These are phyloP conservation scores for Leccinum ochraceum DNA, from an alignment of 768 basidiomycete genomes.

Conservation along the genomic window DNA sequence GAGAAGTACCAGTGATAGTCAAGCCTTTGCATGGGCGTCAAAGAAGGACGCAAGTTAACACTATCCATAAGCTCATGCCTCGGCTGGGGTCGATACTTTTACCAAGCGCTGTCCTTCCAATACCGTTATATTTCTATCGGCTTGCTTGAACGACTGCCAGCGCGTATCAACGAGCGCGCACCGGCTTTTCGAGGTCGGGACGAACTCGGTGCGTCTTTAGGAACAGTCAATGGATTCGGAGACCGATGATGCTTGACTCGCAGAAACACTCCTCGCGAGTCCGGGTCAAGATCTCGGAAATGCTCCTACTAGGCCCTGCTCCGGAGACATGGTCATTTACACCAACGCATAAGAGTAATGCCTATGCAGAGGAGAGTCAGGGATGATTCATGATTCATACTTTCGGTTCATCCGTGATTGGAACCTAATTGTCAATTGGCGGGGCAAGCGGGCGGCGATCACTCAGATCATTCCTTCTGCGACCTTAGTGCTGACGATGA, in stretches of 20 bases:
- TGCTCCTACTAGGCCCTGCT: constrained; percentile 82
- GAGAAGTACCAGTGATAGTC: constrained; percentile 88
- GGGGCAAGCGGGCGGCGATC: no score
- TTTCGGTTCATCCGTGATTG: no score
- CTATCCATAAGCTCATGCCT: constrained; percentile 88
- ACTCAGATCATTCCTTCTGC: not conserved
- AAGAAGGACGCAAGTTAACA: constrained; percentile 72
- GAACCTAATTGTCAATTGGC: no score
- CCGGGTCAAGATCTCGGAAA: constrained; percentile 91
- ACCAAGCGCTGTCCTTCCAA: constrained; percentile 94
- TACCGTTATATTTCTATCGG: constrained; percentile 96
- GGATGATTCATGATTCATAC: constrained; percentile 41
- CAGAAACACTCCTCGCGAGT: constrained; percentile 85
- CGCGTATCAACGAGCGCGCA: constrained; percentile 85
- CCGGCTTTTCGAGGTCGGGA: constrained; percentile 85
- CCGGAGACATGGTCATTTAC: constrained; percentile 84
- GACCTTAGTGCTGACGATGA: not conserved
- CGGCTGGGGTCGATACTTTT: constrained; percentile 84
- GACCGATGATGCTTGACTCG: not conserved
- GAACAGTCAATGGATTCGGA: not conserved
- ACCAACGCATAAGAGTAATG: constrained; percentile 95
- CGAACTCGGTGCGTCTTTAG: constrained; percentile 68
- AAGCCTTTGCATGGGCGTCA: constrained; percentile 89
- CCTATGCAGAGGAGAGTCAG: constrained; percentile 63
- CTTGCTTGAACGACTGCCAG: constrained; percentile 79